Conservation (phyloP, 805 yeast species). For the Barnettozyma sucrosica region DNA sequence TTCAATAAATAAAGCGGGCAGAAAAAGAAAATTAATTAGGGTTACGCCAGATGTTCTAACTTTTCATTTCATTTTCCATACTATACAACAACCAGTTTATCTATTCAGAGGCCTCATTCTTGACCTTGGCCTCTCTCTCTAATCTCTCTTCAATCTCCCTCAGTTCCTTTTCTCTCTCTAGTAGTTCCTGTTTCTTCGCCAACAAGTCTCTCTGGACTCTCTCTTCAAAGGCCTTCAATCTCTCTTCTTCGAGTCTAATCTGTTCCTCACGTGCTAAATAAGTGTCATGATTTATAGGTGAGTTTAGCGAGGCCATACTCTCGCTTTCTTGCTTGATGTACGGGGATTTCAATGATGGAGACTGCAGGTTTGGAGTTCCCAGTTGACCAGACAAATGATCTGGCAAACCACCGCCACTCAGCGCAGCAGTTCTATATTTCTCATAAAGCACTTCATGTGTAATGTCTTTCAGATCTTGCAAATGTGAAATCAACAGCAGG, state of each 20-base stretch:
- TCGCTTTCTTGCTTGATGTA: constrained; percentile 22
- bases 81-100: not conserved
- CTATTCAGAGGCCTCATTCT: constrained; percentile 9
- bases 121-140: constrained; percentile 45
- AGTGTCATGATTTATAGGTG: constrained; percentile 31
- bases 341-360: constrained; percentile 17
- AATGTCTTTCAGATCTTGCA: constrained; percentile 81
- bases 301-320: constrained; percentile 12
- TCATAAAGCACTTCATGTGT: constrained; percentile 87
- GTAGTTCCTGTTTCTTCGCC: constrained; percentile 73
- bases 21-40: no score
- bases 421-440: constrained; percentile 82
- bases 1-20: not conserved
- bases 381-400: constrained; percentile 30
- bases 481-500: constrained; percentile 73
- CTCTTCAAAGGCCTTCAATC: constrained; percentile 79
- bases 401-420: constrained; percentile 49
- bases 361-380: constrained; percentile 2
- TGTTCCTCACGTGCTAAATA: constrained; percentile 77
- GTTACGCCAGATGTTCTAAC: not conserved
- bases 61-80: not conserved
- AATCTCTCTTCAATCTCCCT: constrained; percentile 73
- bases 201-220: constrained; percentile 83
- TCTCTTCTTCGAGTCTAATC: constrained; percentile 82
- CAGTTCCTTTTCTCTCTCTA: constrained; percentile 80